Percentiles rank a stretch among this genome's conserved stretches.
Conservation (phyloP, 148 eudicot genomes). For the Rheum nobile region DNA sequence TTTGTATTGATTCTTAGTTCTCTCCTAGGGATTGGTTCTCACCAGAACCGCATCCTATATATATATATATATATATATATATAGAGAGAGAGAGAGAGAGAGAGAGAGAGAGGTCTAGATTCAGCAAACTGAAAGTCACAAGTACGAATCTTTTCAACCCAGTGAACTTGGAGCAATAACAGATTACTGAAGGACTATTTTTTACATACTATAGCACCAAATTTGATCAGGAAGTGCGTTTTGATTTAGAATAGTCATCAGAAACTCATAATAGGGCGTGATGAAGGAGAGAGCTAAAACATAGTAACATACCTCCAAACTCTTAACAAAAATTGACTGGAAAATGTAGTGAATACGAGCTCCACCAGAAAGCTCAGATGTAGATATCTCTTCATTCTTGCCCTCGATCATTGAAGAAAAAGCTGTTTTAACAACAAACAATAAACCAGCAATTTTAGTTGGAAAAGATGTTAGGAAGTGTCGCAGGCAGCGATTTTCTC, state of each 20-base stretch:
- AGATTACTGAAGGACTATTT: not conserved
- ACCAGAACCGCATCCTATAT: no score
- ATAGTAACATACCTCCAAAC: conserved; percentile 34
- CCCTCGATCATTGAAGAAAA: conserved; percentile 38
- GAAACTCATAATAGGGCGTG: not conserved
- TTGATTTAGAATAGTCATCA: not conserved
- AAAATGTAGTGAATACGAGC: conserved; percentile 39
- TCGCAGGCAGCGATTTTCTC: not conserved
- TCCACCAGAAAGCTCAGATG: conserved; percentile 33
- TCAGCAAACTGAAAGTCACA: not conserved
- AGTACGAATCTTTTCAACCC: not conserved
- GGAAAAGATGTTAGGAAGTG: not conserved
- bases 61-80: no score
- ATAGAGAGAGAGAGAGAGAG: no score
- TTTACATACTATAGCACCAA: not conserved
- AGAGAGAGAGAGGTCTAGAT: no score
- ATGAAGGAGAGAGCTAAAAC: not conserved
- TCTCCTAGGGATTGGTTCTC: no score
- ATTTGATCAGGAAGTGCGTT: not conserved
- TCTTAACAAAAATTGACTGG: conserved; percentile 35
- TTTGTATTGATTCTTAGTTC: no score
- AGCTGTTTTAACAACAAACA: conserved; percentile 15
- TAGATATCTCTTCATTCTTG: conserved; percentile 30
- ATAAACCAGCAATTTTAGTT: not conserved
- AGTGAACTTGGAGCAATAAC: not conserved